Percentiles rank a stretch among this genome's conserved stretches.
Conservation (phyloP, 495 filamentous ascomycete species). For the Chaetomium fimeti region DNA sequence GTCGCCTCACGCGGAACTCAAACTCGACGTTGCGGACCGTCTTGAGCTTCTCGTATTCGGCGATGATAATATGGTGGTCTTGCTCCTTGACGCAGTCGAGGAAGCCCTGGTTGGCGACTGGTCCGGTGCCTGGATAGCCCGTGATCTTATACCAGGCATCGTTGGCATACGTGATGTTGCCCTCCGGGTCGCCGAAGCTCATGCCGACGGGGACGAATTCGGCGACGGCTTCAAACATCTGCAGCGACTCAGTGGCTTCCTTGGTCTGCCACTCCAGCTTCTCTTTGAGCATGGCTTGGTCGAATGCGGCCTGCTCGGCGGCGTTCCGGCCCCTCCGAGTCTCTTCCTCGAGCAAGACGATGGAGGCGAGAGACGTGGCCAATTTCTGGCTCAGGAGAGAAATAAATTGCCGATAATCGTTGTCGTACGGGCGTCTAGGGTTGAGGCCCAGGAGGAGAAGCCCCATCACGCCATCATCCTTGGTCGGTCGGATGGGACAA, state of each 20-base stretch:
- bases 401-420: slow-evolving; percentile 64
- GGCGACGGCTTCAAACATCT: slow-evolving; percentile 64
- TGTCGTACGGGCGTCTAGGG: slow-evolving; percentile 63
- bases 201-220: slow-evolving; percentile 68
- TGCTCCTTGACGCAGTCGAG: slow-evolving; percentile 44
- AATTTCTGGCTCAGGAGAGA: slow-evolving; percentile 61
- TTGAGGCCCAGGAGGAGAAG: slow-evolving; percentile 63
- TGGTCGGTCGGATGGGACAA: slow-evolving; percentile 61
- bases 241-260: slow-evolving; percentile 62
- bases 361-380: slow-evolving; percentile 61
- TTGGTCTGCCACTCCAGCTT: slow-evolving; percentile 59
- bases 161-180: slow-evolving; percentile 63
- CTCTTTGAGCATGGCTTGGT: slow-evolving; percentile 59
- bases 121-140: slow-evolving; percentile 29
- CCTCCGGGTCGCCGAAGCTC: slow-evolving; percentile 60
- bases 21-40: slow-evolving; percentile 37
- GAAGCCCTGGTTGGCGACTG: slow-evolving; percentile 37
- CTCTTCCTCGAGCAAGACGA: slow-evolving; percentile 65
- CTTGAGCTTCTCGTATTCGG: slow-evolving; percentile 40
- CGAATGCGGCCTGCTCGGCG: slow-evolving; percentile 58
- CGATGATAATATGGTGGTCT: slow-evolving; percentile 36
- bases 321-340: slow-evolving; percentile 57
- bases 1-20: slow-evolving; percentile 43
- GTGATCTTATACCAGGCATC: slow-evolving; percentile 57
- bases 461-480: slow-evolving; percentile 53